phyloP scores from a whole-genome alignment of 2,329 filamentous ascomycete genomes.

The Myriosclerotinia curreyana region DNA sequence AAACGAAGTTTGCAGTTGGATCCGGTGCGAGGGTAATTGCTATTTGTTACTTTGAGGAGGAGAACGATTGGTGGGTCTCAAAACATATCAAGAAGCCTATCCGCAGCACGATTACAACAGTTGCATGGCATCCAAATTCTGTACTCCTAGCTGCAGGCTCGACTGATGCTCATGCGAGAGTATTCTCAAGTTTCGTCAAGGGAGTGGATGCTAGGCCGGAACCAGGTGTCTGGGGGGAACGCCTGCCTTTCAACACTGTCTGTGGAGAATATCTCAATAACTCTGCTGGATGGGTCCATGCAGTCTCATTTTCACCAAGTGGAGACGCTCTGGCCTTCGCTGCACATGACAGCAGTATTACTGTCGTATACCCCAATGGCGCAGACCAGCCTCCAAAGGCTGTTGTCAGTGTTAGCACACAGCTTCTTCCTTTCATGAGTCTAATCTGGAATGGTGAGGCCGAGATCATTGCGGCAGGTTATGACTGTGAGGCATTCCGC shows the following conservation, averaged over 20 bases:
- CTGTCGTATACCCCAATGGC: conserved; percentile 88
- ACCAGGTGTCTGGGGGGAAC: conserved; percentile 87
- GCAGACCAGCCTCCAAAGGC: conserved; percentile 88
- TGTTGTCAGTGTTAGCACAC: conserved; percentile 85
- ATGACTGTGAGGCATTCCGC: conserved; percentile 86
- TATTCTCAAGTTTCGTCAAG: conserved; percentile 96
- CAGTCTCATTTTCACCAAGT: conserved; percentile 86
- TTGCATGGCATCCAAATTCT: conserved; percentile 97
- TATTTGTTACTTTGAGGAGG: conserved; percentile 97
- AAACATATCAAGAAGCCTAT: conserved; percentile 99
- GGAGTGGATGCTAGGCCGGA: conserved; percentile 84
- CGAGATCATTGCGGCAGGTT: conserved; percentile 93
- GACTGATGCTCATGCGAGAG: conserved; percentile 94
- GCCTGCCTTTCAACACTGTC: conserved; percentile 95
- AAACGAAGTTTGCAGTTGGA: conserved; percentile 96
- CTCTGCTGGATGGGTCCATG: conserved; percentile 94
- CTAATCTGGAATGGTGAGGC: conserved; percentile 88
- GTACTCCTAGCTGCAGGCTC: conserved; percentile 91
- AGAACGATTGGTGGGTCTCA: conserved; percentile 99
- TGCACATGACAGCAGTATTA: conserved; percentile 93
- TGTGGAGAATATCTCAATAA: conserved; percentile 96
- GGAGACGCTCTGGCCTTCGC: conserved; percentile 93
- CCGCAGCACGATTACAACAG: conserved; percentile 89
- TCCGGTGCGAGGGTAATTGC: conserved; percentile 94
- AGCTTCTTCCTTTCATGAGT: conserved; percentile 87